These are phyloP conservation scores for Stephania cephalantha DNA, from an alignment of 164 flowering plant genomes.

Conservation along the genomic window DNA sequence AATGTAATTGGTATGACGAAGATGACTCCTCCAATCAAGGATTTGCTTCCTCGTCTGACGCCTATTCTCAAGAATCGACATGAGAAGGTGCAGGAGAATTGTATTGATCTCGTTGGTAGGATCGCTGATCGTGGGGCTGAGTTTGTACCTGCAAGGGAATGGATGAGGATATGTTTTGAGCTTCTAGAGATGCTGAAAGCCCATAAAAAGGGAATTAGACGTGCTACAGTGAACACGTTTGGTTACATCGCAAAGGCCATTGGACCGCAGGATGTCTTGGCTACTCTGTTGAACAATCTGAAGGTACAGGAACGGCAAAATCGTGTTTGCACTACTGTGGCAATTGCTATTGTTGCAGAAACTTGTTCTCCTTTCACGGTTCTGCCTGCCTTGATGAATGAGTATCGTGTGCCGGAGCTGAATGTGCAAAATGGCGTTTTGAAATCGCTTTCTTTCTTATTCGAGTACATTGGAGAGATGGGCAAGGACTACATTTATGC, in stretches of 20 bases:
- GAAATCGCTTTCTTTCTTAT: conserved; percentile 85
- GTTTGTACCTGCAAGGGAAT: conserved; percentile 97
- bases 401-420: conserved; percentile 95
- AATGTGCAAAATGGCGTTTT: conserved; percentile 97
- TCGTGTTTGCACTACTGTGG: conserved; percentile 98
- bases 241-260: conserved; percentile 98
- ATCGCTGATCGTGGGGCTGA: conserved; percentile 99
- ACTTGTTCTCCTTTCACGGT: conserved; percentile 98
- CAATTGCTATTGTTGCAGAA: conserved; percentile 97
- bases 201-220: conserved; percentile 91
- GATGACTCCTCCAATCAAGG: conserved; percentile 99
- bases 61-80: conserved; percentile 96
- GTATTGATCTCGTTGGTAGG: conserved; percentile 95
- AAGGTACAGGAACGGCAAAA: conserved; percentile 98
- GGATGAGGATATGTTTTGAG: conserved; percentile 99
- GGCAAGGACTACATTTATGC: conserved; percentile 98
- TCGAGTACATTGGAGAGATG: conserved; percentile 98
- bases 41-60: conserved; percentile 87
- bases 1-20: conserved; percentile 99
- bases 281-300: conserved; percentile 86
- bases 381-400: conserved; percentile 94
- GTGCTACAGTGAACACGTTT: conserved; percentile 97
- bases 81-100: conserved; percentile 97
- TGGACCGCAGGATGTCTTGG: conserved; percentile 97
- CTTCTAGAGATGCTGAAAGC: conserved; percentile 99